These are phyloP conservation scores for Xylariaceae sp. DNA, from an alignment of 2,329 filamentous ascomycete species.

Conservation along the genomic window DNA sequence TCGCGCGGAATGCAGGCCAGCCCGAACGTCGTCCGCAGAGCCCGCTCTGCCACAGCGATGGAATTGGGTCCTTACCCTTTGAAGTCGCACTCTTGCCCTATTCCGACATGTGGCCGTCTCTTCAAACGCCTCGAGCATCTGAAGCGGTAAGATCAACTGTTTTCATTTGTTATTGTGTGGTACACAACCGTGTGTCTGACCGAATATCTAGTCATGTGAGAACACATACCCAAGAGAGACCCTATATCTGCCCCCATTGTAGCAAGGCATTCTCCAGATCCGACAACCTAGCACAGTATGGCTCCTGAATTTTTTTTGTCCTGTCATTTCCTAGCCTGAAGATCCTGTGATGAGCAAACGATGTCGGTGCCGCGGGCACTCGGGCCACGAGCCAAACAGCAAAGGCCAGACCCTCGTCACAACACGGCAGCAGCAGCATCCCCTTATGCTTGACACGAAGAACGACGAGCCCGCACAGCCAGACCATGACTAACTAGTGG, in stretches of 20 bases:
- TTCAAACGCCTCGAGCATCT: constrained; percentile 99
- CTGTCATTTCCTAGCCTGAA: constrained; percentile 27
- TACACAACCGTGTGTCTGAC: constrained; percentile 39
- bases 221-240: constrained; percentile 98
- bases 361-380: constrained; percentile 26
- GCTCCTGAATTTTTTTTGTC: constrained; percentile 30
- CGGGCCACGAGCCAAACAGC: constrained; percentile 18
- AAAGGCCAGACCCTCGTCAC: constrained; percentile 24
- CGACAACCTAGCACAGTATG: constrained; percentile 97
- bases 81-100: constrained; percentile 98
- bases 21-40: constrained; percentile 75
- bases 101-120: constrained; percentile 89
- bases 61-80: constrained; percentile 94
- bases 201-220: constrained; percentile 77
- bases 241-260: constrained; percentile 95
- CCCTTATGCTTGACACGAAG: constrained; percentile 23
- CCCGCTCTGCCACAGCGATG: constrained; percentile 91
- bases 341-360: constrained; percentile 34
- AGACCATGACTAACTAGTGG: constrained; percentile 26
- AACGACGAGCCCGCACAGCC: constrained; percentile 14
- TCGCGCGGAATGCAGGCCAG: constrained; percentile 59
- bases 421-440: constrained; percentile 29
- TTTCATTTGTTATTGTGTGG: constrained; percentile 33
- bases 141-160: constrained; percentile 72
- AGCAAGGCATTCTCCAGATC: constrained; percentile 98